Evolutionary conservation across 805 yeast genomes (phyloP), one percentile per base, ranked within the genome.

Genomic region (Kazachstania bromeliacearum): DNA sequence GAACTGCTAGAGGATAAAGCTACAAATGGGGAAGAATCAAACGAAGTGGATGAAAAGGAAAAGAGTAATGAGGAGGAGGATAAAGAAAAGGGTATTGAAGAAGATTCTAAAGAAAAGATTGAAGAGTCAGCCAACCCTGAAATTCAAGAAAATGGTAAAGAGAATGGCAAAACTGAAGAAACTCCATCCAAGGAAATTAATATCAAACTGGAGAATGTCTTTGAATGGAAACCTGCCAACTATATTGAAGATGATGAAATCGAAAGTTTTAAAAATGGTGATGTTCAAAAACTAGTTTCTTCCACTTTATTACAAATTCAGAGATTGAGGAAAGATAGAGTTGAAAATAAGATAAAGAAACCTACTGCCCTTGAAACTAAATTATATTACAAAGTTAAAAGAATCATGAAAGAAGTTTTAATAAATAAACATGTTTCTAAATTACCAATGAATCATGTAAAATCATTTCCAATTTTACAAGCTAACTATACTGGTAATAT

Each of bases 401-500:
- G 75, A 49, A 41, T 71, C 22, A 46, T 80, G 38, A 62, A 68
- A 10, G 66, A 72, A 30, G 62, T 73, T 37, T 40, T 68, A 34
- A 55, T 46, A 35, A 62, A 38, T 28, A 69, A 40, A 43, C 69
- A 38, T 45, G 57, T 53, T 5, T 56, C 49, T 42, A 60, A 47
- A 17, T 32, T 63, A 8, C 58, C 57, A 18, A 50, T 44, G 15
- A 40, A 42, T n/a, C 44, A 45, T 28, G 55, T 62, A 30, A 57
- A 62, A 28, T 59, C 59, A 17, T 55, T 88, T 32, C 94, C 95
- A 1, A 78, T 82, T 0, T 67, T 82, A 38, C 76, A 76, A 52
- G 72, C 77, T 17, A 84, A 79, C 45, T 87, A 84, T 51, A 62
- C 72, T 25, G 96, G 96, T 32, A 70, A 80, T 1, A 67, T 88